A percentile compares a stretch with the other conserved stretches of the same genome.
phyloP scores from a whole-genome alignment of 768 basidiomycete species.

The Zangia roseola region DNA sequence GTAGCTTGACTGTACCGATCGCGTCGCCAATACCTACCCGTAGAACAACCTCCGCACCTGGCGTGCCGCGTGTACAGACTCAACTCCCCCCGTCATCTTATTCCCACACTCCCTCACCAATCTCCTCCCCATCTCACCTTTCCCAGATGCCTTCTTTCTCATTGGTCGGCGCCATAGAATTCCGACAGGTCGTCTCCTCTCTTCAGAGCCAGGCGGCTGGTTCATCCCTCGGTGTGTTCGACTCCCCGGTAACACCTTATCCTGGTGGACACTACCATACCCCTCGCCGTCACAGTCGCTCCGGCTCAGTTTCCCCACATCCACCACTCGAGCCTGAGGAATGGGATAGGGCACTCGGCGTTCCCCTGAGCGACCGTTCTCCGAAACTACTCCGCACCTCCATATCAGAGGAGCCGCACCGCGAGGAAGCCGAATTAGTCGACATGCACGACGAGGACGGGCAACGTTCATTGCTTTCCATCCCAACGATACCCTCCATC shows the following conservation, averaged over 20 bases:
- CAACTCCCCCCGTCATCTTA: constrained; percentile 42
- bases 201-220: constrained; percentile 68
- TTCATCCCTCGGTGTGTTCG: constrained; percentile 60
- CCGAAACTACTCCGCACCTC: constrained; percentile 33
- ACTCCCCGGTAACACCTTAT: constrained; percentile 66
- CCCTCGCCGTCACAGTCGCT: constrained; percentile 30
- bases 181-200: constrained; percentile 84
- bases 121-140: constrained; percentile 36
- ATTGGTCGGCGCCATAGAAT: constrained; percentile 92
- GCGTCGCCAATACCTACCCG: constrained; percentile 36
- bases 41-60: constrained; percentile 40
- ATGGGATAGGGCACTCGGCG: constrained; percentile 51
- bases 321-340: constrained; percentile 36
- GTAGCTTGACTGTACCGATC: constrained; percentile 16
- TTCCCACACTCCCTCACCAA: constrained; percentile 50
- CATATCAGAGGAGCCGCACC: constrained; percentile 17
- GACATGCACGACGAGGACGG: constrained; percentile 13
- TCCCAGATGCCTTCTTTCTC: constrained; percentile 80
- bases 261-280: constrained; percentile 72
- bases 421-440: constrained; percentile 7
- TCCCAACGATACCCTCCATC: constrained; percentile 51
- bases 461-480: constrained; percentile 19
- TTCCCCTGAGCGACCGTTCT: constrained; percentile 54
- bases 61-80: constrained; percentile 38
- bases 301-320: constrained; percentile 33